Conservation (phyloP, 1,139 yeast genomes). For the Candida sanyaensis region DNA sequence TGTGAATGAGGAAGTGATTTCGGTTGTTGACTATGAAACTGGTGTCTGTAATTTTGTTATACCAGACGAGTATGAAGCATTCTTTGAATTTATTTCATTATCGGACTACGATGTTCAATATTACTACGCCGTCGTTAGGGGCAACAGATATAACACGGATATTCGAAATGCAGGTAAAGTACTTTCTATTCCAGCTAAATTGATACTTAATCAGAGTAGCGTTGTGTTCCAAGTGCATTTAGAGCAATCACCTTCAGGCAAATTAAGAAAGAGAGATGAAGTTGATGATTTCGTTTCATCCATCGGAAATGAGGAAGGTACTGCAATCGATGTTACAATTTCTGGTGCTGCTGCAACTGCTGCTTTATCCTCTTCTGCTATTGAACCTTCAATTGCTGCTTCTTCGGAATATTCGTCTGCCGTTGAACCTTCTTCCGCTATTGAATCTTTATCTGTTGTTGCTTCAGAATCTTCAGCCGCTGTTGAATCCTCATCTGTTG, state of each 20-base stretch:
- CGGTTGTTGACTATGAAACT: slow-evolving; percentile 42
- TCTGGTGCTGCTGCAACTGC: too few relatives aligned
- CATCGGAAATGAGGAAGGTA: too few relatives aligned
- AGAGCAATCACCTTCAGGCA: slow-evolving; percentile 31
- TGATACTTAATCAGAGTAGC: slow-evolving; percentile 18
- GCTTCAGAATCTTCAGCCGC: too few relatives aligned
- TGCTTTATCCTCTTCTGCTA: too few relatives aligned
- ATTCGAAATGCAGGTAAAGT: slow-evolving; percentile 37
- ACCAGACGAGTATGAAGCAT: slow-evolving; percentile 29
- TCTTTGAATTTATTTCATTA: slow-evolving; percentile 26
- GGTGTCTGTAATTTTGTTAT: slow-evolving; percentile 43
- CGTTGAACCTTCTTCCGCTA: too few relatives aligned
- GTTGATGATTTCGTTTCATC: too few relatives aligned
- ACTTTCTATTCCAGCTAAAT: slow-evolving; percentile 35
- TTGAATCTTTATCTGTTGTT: too few relatives aligned
- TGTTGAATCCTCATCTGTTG: too few relatives aligned
- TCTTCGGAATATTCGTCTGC: too few relatives aligned
- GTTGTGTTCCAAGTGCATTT: slow-evolving; percentile 25
- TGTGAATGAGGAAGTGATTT: slow-evolving; percentile 32
- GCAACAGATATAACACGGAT: slow-evolving; percentile 32
- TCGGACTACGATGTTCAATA: slow-evolving; percentile 39
- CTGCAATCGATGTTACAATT: too few relatives aligned
- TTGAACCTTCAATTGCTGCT: too few relatives aligned
- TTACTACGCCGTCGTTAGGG: slow-evolving; percentile 33
- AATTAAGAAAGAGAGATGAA: too few relatives aligned